Base-by-base conservation (phyloP, 176 grass and related monocot species). In the Juncus inflexus region DNA sequence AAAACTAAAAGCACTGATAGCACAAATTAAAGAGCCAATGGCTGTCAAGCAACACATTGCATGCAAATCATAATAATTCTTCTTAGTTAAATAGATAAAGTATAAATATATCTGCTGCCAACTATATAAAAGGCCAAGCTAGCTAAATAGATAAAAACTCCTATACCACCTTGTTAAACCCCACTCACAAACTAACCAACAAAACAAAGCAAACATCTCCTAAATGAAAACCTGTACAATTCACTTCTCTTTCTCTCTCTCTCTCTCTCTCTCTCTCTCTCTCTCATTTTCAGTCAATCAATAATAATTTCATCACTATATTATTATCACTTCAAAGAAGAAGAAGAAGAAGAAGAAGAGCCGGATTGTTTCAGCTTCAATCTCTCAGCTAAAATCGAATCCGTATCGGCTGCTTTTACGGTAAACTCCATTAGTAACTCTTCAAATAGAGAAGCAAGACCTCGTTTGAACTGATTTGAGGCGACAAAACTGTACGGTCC, bases 351-450 rank as follows among this genome's bases (percentile, higher is more conserved):
- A 52, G 60, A 47, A 0, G 43, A 56, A 67, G 71, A 68, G 51
- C 45, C 45, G 40, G 69, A 67, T 59, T 74, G 68, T 36, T 66
- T 77, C 61, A 74, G 73, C 81, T 80, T 83, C 45, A 77, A 10
- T 40, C 91, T 86, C 67, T 79, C 70, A 4, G 61, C 79, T 58
- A 84, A 70, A 71, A 91, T 91, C 57, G 66, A 83, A 37, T 78
- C 76, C 12, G 86, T 90, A 70, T 97, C 74, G 16, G 87, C 92
- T 45, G 87, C 92, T 79, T 91, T 91, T 5, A 91, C 87, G 38
- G 84, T 89, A 64, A 97, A 97, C 59, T 97, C 87, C 87, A 86
- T 97, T 67, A 97, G 42, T 70, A 97, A 87, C 64, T 91, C 82
- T 36, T 97, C 84, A 67, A 85, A 91, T 8, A 97, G 65, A 55